Evolutionary conservation across 139 green algal genomes (phyloP).

Genomic region (Closterium sp.): DNA sequence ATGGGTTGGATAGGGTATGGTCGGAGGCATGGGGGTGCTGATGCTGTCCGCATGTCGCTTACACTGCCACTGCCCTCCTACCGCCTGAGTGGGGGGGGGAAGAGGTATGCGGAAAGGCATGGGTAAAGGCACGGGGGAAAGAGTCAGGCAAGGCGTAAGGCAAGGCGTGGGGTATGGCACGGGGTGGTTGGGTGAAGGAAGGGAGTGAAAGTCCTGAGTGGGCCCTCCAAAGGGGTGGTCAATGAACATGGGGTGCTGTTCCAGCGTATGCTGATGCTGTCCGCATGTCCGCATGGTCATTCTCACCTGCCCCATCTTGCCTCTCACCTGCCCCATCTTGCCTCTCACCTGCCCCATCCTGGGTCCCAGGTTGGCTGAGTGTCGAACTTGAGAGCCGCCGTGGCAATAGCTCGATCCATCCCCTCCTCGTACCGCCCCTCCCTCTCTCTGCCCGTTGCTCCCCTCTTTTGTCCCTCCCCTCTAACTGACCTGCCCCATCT

Average conservation of each 20-base stretch:
- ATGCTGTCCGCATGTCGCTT: background rate
- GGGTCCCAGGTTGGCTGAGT: background rate
- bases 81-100: background rate
- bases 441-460: background rate
- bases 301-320: background rate
- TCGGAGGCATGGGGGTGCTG: too few species aligned
- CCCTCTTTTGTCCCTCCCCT: background rate
- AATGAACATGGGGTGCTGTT: background rate
- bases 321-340: background rate
- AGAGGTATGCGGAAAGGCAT: background rate
- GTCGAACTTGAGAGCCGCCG: constrained; percentile 3
- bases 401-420: background rate
- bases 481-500: background rate
- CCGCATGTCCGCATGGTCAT: too few species aligned
- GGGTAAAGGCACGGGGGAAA: background rate
- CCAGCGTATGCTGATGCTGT: background rate
- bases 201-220: constrained; percentile 13
- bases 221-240: background rate
- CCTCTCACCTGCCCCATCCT: constrained; percentile 3
- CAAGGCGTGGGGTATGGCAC: too few species aligned
- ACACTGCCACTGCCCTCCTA: background rate
- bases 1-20: too few species aligned
- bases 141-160: background rate
- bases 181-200: too few species aligned
- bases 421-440: too few species aligned